Evolutionary conservation across 2,329 filamentous ascomycete genomes (phyloP).

Genomic region (Xylaria sp.): DNA sequence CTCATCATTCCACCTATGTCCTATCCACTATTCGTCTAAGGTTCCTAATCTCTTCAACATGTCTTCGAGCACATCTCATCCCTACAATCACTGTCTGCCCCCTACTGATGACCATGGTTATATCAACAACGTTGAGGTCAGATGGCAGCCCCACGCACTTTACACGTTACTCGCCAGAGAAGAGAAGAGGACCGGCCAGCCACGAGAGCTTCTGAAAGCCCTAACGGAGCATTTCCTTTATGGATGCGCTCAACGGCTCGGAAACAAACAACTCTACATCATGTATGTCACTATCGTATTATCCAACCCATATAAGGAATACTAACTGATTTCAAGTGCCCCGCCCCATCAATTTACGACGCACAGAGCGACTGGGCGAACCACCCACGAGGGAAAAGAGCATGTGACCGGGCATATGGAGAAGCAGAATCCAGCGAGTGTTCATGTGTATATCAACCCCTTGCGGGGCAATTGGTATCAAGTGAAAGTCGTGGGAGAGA

Average conservation of each 20-base stretch:
- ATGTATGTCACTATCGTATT: not conserved
- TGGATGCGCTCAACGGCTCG: not conserved
- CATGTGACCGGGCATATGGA: not conserved
- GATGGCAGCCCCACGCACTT: not conserved
- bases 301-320: not conserved
- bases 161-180: not conserved
- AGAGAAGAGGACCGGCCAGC: not conserved
- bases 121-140: not conserved
- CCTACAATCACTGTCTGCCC: not conserved
- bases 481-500: not conserved
- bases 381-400: not conserved
- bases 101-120: not conserved
- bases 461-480: not conserved
- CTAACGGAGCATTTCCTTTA: not conserved
- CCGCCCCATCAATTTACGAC: not conserved
- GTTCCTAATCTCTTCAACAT: not conserved
- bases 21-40: no score
- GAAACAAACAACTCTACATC: not conserved
- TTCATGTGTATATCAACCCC: not conserved
- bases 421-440: not conserved
- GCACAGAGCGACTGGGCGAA: not conserved
- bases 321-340: not conserved
- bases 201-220: not conserved
- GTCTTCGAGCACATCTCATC: not conserved
- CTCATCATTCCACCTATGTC: no score